phyloP scores from a whole-genome alignment of 768 basidiomycete species.

The Cantharellus cinnabarinus region DNA sequence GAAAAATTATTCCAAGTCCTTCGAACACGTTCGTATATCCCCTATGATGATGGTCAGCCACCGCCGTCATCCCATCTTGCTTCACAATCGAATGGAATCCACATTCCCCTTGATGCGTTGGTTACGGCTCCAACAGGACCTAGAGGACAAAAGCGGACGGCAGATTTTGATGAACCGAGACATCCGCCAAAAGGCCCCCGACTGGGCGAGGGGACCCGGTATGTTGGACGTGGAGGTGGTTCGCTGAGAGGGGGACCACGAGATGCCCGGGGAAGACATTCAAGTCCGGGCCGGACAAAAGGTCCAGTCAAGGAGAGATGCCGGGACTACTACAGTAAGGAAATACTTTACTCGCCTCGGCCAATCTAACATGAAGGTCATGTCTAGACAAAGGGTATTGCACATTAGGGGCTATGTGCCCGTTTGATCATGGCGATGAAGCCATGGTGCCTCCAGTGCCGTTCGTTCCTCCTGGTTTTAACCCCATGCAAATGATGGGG shows the following conservation, averaged over 20 bases:
- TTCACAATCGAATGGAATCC: conserved; percentile 42
- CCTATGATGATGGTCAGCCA: not conserved
- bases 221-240: conserved; percentile 32
- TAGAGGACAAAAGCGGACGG: conserved; percentile 41
- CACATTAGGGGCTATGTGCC: conserved; percentile 70
- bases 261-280: conserved; percentile 21
- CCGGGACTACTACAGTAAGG: conserved; percentile 83
- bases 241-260: not conserved
- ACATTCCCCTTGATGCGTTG: conserved; percentile 54
- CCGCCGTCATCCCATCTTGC: not conserved
- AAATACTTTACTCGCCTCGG: not conserved
- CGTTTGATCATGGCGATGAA: conserved; percentile 83
- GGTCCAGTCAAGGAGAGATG: conserved; percentile 50
- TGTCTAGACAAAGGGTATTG: conserved; percentile 73
- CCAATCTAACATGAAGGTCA: conserved; percentile 7
- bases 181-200: conserved; percentile 48
- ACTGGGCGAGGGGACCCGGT: conserved; percentile 34
- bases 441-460: conserved; percentile 27
- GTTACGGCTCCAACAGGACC: conserved; percentile 29
- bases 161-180: conserved; percentile 28
- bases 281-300: conserved; percentile 16
- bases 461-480: not conserved
- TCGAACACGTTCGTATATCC: conserved; percentile 62
- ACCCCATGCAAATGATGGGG: conserved; percentile 14
- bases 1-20: conserved; percentile 71